Evolutionary conservation across 192 early-diverging fungal species (phyloP).

Genomic region (Coemansia pectinata): DNA sequence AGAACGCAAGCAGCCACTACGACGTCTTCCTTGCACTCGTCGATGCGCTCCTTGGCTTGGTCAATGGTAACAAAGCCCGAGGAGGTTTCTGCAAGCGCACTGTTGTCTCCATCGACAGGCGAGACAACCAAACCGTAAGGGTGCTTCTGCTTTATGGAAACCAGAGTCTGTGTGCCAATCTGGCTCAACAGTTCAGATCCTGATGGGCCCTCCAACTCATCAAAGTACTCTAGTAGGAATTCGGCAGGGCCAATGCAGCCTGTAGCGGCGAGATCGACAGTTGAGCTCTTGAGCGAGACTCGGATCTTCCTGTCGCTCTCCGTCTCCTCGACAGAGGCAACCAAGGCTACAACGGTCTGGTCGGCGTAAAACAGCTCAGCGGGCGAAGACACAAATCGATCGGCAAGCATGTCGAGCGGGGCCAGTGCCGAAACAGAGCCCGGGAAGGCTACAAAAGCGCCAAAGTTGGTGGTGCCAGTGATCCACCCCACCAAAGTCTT

Average conservation of each 20-base stretch:
- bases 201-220: conserved; percentile 38
- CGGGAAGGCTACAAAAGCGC: conserved; percentile 67
- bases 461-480: conserved; percentile 58
- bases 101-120: conserved; percentile 15
- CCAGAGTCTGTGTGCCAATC: conserved; percentile 51
- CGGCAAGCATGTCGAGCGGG: conserved; percentile 58
- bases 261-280: conserved; percentile 36
- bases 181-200: conserved; percentile 52
- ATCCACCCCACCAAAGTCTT: conserved; percentile 68
- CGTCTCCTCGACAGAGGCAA: conserved; percentile 58
- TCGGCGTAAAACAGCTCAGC: conserved; percentile 57
- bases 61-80: conserved; percentile 63
- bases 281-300: conserved; percentile 71
- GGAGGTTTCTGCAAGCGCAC: conserved; percentile 33
- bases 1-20: conserved; percentile 61
- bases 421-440: conserved; percentile 63
- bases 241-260: conserved; percentile 52
- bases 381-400: conserved; percentile 62
- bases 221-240: conserved; percentile 59
- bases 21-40: conserved; percentile 54
- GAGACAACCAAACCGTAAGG: conserved; percentile 61
- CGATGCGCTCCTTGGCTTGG: conserved; percentile 55
- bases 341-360: conserved; percentile 70
- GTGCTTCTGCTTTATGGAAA: conserved; percentile 53
- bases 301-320: conserved; percentile 51